Conservation (phyloP, 495 filamentous ascomycete species). For the Neurospora sp. region DNA sequence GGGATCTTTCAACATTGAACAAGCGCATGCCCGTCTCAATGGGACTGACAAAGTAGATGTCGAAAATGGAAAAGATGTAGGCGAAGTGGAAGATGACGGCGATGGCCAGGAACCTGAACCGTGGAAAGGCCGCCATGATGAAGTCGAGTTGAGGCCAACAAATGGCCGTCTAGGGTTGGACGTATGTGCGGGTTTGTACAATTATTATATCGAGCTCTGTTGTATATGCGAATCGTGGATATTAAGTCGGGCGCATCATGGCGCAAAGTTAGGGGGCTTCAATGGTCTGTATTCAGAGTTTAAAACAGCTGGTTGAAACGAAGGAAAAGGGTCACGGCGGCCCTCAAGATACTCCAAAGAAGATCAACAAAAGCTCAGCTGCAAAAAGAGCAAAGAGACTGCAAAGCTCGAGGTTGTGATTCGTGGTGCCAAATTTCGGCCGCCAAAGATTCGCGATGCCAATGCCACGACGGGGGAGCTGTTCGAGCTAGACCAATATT, state of each 20-base stretch:
- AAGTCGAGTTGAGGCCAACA: not conserved
- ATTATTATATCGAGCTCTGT: not conserved
- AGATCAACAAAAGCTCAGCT: not conserved
- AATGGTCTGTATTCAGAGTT: not conserved
- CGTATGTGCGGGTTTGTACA: not conserved
- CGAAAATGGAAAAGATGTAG: constrained; percentile 95
- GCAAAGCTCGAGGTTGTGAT: not conserved
- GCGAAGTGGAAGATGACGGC: constrained; percentile 90
- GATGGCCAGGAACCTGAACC: constrained; percentile 80
- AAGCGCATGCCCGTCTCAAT: constrained; percentile 92
- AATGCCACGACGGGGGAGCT: not conserved
- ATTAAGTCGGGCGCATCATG: constrained; percentile 5
- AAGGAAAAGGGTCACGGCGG: not conserved
- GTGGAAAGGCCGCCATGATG: constrained; percentile 68
- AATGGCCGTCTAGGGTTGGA: constrained; percentile 4
- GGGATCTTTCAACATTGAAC: constrained; percentile 56
- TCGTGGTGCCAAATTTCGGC: not conserved
- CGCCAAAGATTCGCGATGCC: not conserved
- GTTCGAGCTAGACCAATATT: not conserved
- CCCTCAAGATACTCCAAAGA: not conserved
- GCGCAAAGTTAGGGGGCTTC: not conserved
- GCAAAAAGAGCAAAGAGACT: not conserved
- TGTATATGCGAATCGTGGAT: not conserved
- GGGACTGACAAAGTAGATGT: constrained; percentile 98
- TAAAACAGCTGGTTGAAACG: not conserved